Conservation (phyloP, 805 yeast species). For the Candida incommunis region DNA sequence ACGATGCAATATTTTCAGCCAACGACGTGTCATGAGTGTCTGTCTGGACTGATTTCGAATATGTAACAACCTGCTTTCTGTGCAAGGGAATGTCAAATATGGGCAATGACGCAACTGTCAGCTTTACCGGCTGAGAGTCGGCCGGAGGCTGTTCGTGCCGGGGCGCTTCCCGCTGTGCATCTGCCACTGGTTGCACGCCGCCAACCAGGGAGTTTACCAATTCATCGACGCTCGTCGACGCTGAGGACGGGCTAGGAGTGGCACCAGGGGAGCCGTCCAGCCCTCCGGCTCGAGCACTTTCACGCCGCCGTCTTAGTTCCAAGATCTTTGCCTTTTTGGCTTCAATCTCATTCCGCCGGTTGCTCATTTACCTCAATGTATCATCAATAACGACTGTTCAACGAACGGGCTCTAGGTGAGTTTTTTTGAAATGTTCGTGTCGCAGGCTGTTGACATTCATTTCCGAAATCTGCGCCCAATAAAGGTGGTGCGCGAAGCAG, state of each 20-base stretch:
- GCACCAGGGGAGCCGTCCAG: constrained; percentile 4
- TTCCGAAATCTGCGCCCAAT: no score
- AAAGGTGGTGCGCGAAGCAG: no score
- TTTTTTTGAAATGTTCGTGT: no score
- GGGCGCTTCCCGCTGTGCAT: background rate
- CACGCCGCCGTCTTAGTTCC: constrained; percentile 36
- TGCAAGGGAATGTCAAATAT: background rate
- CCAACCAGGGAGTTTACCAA: constrained; percentile 15
- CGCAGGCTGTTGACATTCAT: no score
- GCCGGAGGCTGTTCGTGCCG: background rate
- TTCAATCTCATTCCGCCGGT: constrained; percentile 32
- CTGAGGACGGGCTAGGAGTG: constrained; percentile 3
- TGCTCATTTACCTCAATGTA: constrained; percentile 5
- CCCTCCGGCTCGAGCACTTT: constrained; percentile 6
- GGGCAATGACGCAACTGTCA: background rate
- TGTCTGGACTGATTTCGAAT: background rate
- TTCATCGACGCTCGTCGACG: constrained; percentile 13
- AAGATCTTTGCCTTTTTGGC: constrained; percentile 37
- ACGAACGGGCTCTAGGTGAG: no score
- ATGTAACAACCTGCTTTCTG: background rate
- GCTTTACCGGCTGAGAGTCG: background rate
- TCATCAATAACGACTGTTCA: no score
- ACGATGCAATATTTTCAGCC: background rate
- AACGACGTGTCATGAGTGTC: background rate
- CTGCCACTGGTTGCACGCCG: constrained; percentile 1